These are phyloP conservation scores for Skeletonema costatum DNA, from an alignment of 108 stramenopile genomes.

Conservation along the genomic window DNA sequence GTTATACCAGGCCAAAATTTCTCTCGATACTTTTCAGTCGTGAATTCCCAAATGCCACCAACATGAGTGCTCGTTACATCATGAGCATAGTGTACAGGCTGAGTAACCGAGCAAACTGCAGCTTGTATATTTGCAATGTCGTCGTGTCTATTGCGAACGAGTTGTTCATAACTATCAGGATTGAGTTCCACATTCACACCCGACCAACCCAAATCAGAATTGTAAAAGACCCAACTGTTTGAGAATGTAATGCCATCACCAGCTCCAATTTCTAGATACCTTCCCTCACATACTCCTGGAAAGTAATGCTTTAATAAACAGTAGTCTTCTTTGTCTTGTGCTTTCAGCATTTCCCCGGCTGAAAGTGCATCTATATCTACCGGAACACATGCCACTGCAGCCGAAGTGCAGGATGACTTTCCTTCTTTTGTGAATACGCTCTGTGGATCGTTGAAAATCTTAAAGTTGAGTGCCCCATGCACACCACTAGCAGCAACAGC, in stretches of 20 bases:
- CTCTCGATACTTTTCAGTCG: constrained; percentile 25
- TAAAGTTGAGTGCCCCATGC: constrained; percentile 10
- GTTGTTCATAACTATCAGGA: constrained; percentile 30
- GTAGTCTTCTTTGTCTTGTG: constrained; percentile 22
- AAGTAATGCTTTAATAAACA: constrained; percentile 43
- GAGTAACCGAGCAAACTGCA: constrained; percentile 34
- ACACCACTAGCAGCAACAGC: neutral
- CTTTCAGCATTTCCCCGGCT: neutral
- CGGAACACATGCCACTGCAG: constrained; percentile 2
- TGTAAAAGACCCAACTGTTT: constrained; percentile 32
- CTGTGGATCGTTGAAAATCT: constrained; percentile 11
- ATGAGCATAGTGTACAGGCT: constrained; percentile 30
- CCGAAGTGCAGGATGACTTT: neutral
- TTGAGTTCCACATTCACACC: constrained; percentile 42
- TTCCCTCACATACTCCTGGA: constrained; percentile 38
- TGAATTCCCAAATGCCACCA: constrained; percentile 37
- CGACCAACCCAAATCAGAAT: constrained; percentile 23
- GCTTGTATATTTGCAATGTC: constrained; percentile 44
- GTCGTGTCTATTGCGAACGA: constrained; percentile 21
- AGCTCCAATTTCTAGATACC: constrained; percentile 41
- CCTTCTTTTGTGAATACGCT: neutral
- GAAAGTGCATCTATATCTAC: neutral
- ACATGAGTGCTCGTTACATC: constrained; percentile 6
- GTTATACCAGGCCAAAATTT: constrained; percentile 40
- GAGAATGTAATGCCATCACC: constrained; percentile 24